phyloP scores from a whole-genome alignment of 2,329 filamentous ascomycete genomes.

The Colletotrichum sidae region DNA sequence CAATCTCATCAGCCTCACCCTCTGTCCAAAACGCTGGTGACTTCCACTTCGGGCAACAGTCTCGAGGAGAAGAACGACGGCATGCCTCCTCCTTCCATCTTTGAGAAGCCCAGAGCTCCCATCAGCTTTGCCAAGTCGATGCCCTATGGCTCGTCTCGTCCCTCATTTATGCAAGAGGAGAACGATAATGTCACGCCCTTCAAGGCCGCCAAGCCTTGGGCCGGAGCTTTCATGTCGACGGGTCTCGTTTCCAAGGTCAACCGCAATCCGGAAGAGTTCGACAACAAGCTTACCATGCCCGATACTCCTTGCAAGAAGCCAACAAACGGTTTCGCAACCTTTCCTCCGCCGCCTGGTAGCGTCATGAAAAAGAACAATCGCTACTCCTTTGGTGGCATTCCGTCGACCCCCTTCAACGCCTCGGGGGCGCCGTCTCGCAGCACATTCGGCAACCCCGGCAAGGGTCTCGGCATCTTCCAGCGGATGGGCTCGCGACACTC shows the following conservation, averaged over 20 bases:
- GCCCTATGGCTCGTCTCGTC: slow-evolving; percentile 65
- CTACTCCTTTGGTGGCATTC: slow-evolving; percentile 77
- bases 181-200: slow-evolving; percentile 54
- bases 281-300: slow-evolving; percentile 78
- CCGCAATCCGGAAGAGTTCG: slow-evolving; percentile 76
- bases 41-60: slow-evolving; percentile 86
- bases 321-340: slow-evolving; percentile 74
- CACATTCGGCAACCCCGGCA: slow-evolving; percentile 66
- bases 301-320: slow-evolving; percentile 97
- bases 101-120: slow-evolving; percentile 61
- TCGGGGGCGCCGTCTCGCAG: slow-evolving; percentile 60
- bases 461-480: slow-evolving; percentile 75
- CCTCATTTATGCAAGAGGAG: slow-evolving; percentile 43
- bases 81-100: slow-evolving; percentile 63
- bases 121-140: slow-evolving; percentile 80
- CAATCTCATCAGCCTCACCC: slow-evolving; percentile 76
- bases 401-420: slow-evolving; percentile 84
- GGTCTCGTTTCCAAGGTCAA: slow-evolving; percentile 96
- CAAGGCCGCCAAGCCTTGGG: slow-evolving; percentile 80
- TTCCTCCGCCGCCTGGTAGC: slow-evolving; percentile 69
- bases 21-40: slow-evolving; percentile 86
- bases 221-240: slow-evolving; percentile 92
- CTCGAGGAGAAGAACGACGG: slow-evolving; percentile 71
- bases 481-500: slow-evolving; percentile 60
- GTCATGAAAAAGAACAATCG: slow-evolving; percentile 74